phyloP scores from a whole-genome alignment of 441 rosid species.

The Bocquillonia castaneifolia region DNA sequence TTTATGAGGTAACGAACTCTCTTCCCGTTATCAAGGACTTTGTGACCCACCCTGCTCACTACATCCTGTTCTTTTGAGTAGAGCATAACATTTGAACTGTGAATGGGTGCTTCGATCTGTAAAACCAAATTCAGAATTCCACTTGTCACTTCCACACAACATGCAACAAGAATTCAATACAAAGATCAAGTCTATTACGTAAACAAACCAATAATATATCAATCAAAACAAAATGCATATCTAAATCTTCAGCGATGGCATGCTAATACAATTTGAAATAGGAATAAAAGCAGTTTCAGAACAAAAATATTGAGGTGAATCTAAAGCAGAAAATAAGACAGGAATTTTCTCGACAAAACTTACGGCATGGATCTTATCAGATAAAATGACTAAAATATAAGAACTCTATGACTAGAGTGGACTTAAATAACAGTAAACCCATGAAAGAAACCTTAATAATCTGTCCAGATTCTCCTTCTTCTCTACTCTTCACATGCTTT shows the following conservation, averaged over 20 bases:
- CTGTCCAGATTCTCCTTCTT: conserved; percentile 82
- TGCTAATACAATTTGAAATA: not conserved
- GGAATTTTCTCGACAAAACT: not conserved
- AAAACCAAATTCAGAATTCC: conserved; percentile 23
- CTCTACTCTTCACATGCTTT: conserved; percentile 83
- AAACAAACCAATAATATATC: not conserved
- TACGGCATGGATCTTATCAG: not conserved
- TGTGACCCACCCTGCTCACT: conserved; percentile 81
- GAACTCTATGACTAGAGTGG: not conserved
- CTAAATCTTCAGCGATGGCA: not conserved
- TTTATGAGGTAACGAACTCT: conserved; percentile 75
- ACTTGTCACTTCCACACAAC: not conserved
- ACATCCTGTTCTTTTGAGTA: conserved; percentile 78
- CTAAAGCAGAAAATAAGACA: not conserved
- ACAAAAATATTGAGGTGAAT: not conserved
- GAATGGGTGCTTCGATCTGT: conserved; percentile 91
- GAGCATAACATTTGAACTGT: conserved; percentile 94
- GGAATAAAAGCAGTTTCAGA: not conserved
- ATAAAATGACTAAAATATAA: not conserved
- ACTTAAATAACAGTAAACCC: not conserved
- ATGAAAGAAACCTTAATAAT: conserved; percentile 63
- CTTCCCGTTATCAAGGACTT: conserved; percentile 62
- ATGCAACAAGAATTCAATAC: not conserved
- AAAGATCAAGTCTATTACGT: not conserved
- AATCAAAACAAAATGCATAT: not conserved